These are phyloP conservation scores for Stemphylium lycopersici DNA, from an alignment of 2,329 filamentous ascomycete genomes.

Conservation along the genomic window DNA sequence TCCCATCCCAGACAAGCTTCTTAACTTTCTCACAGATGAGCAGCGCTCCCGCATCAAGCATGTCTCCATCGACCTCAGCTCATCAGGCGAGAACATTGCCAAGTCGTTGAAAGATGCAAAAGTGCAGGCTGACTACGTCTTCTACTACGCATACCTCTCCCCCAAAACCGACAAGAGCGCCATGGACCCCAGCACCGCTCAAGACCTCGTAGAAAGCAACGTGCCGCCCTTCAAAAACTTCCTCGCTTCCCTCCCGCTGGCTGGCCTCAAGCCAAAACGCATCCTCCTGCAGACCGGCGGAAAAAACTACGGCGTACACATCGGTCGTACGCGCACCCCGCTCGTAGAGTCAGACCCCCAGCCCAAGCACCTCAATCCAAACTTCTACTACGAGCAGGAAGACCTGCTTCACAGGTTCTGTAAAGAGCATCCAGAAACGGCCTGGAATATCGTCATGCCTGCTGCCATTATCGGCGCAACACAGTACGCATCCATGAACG, in stretches of 20 bases:
- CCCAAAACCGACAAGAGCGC: slow-evolving; percentile 12
- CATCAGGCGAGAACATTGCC: slow-evolving; percentile 11
- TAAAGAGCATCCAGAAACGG: slow-evolving; percentile 6
- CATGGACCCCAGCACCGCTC: slow-evolving; percentile 9
- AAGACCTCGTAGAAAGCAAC: slow-evolving; percentile 15
- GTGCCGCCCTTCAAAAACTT: slow-evolving; percentile 15
- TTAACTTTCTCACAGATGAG: slow-evolving; percentile 8
- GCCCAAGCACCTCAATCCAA: slow-evolving; percentile 17
- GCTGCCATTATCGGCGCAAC: slow-evolving; percentile 11
- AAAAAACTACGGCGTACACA: slow-evolving; percentile 19
- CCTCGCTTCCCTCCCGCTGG: slow-evolving; percentile 8
- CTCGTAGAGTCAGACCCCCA: slow-evolving; percentile 21
- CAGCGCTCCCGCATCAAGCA: slow-evolving; percentile 19
- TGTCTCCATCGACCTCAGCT: slow-evolving; percentile 15
- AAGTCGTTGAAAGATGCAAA: slow-evolving; percentile 1
- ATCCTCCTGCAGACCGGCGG: slow-evolving; percentile 21
- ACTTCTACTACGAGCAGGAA: slow-evolving; percentile 25
- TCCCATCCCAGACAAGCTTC: background rate
- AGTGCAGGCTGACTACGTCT: slow-evolving; percentile 12
- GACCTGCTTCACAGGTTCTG: slow-evolving; percentile 11
- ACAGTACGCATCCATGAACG: slow-evolving; percentile 17
- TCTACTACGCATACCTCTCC: slow-evolving; percentile 21
- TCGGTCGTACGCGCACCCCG: slow-evolving; percentile 16
- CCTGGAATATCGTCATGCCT: slow-evolving; percentile 15
- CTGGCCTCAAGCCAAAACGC: slow-evolving; percentile 14